Evolutionary conservation across 805 yeast genomes (phyloP), one percentile per base, ranked within the genome.

Genomic region (Suhomyces sp.): DNA sequence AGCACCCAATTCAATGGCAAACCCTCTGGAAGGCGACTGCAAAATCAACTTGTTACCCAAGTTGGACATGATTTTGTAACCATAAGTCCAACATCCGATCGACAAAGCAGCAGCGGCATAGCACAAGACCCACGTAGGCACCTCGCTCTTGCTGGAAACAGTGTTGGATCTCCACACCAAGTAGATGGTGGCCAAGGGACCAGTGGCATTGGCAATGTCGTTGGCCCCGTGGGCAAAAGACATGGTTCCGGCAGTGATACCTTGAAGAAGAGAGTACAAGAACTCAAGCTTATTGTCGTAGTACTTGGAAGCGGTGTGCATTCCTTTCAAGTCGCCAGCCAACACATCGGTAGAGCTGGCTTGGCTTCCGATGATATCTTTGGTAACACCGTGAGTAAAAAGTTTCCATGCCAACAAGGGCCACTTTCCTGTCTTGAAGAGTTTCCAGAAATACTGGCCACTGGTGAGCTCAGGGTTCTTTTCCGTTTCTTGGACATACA

Each of bases 221-320:
- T 87, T 87, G 40, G 93, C 85, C 52, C 93, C 93, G 64, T 87
- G 93, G 6, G 92, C 89, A 68, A 87, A 86, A 1, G 92, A 86
- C 86, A 86, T 86, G 48, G 90, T 86, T 59, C 84, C 80, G 13
- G 93, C 92, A 42, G 92, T 86, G 57, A 86, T 69, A 49, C 83
- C 85, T 70, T 87, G 93, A 51, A 86, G 72, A 56, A 86, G 72
- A 3, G 92, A 82, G 66, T 81, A 87, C 57, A 87, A 68, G 66
- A 78, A 84, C 70, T 87, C 93, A 53, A 84, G 73, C 67, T 84
- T 83, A 79, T 82, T 84, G 65, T 86, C 88, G 69, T 87, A 87
- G 61, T 78, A 82, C 67, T 83, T 84, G 54, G 90, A 83, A 53
- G 73, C 73, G 33, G 73, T 58, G 66, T 85, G 88, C 78, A 85